Evolutionary conservation across 2,329 filamentous ascomycete species (phyloP), one percentile per base, ranked within the genome.

Genomic region (Scorias spongiosa): DNA sequence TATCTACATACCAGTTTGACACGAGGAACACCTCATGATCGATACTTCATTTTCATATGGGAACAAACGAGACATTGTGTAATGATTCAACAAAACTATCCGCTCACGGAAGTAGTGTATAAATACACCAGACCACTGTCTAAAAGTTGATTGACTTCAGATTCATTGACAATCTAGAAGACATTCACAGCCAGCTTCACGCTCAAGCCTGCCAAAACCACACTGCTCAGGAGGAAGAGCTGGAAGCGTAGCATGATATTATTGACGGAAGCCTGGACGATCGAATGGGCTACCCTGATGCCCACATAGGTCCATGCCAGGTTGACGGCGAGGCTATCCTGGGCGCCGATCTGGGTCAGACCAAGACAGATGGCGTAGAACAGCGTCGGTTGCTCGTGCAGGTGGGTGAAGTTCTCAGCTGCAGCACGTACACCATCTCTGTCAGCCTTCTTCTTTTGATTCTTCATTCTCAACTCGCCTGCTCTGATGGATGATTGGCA

Each of bases 241-340:
- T 12, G n/a, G 44, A 66, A 66, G 9, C 64, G 53, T 5, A 50
- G 42, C 56, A 57, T 53, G 40, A 68, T 57, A 14, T 51, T 51
- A 46, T 68, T 68, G 5, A 45, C 54, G 8, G 55, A 58, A 1
- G 51, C 50, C 30, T 69, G 66, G 15, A 67, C 56, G 28, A 69
- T 29, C 42, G 57, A 63, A 48, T 70, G 66, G 47, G 58, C 41
- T 5, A 68, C 50, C 10, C 66, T 51, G 10, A 63, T 26, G 1
- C 59, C 64, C 2, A 67, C 62, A 49, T 69, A 69, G 0, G 49
- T 51, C 66, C 66, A 69, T 2, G 66, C 66, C 28, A 67, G 50
- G 2, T 49, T 41, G 0, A 60, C 50, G 29, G 63, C 62, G 38
- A 44, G 49, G 43, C 39, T 52, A 46, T 55, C 53, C 10, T 48